phyloP scores from a whole-genome alignment of 1,139 yeast genomes.

The Kluyveromyces sp. region DNA sequence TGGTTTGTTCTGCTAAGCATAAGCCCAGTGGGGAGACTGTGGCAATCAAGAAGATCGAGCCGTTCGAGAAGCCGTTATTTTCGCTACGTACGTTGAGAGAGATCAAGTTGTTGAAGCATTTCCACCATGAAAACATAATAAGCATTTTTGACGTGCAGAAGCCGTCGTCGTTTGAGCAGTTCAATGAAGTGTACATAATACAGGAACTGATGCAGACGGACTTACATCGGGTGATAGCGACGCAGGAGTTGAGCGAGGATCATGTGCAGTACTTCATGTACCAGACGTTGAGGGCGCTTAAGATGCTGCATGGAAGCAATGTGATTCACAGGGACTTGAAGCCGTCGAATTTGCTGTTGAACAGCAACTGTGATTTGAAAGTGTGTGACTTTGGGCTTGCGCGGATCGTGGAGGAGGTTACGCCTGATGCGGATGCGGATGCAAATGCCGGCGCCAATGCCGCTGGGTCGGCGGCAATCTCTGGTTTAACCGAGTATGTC shows the following conservation, averaged over 20 bases:
- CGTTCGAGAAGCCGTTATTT: slow-evolving; percentile 87
- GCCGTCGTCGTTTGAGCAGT: slow-evolving; percentile 66
- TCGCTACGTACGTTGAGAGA: slow-evolving; percentile 87
- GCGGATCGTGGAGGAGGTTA: slow-evolving; percentile 32
- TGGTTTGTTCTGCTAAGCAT: slow-evolving; percentile 89
- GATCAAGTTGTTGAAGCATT: slow-evolving; percentile 77
- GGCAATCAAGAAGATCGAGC: slow-evolving; percentile 91
- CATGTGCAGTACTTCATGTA: slow-evolving; percentile 90
- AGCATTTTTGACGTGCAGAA: slow-evolving; percentile 85
- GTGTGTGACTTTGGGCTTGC: slow-evolving; percentile 95
- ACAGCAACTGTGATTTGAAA: slow-evolving; percentile 89
- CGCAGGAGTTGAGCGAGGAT: slow-evolving; percentile 80
- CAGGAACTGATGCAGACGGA: slow-evolving; percentile 98
- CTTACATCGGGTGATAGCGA: slow-evolving; percentile 78
- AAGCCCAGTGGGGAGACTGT: slow-evolving; percentile 83
- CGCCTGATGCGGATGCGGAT: slow-evolving; percentile 17
- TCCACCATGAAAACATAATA: slow-evolving; percentile 86
- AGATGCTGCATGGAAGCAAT: slow-evolving; percentile 83
- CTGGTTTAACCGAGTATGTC: slow-evolving; percentile 88
- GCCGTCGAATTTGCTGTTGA: slow-evolving; percentile 78
- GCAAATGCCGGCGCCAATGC: slow-evolving; percentile 28
- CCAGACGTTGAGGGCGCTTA: slow-evolving; percentile 83
- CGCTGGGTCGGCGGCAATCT: slow-evolving; percentile 34
- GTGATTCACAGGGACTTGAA: slow-evolving; percentile 90
- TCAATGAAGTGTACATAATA: slow-evolving; percentile 81